Base-by-base conservation (phyloP, 176 grass and related monocot genomes). In the Dendrocalamus sinicus region DNA sequence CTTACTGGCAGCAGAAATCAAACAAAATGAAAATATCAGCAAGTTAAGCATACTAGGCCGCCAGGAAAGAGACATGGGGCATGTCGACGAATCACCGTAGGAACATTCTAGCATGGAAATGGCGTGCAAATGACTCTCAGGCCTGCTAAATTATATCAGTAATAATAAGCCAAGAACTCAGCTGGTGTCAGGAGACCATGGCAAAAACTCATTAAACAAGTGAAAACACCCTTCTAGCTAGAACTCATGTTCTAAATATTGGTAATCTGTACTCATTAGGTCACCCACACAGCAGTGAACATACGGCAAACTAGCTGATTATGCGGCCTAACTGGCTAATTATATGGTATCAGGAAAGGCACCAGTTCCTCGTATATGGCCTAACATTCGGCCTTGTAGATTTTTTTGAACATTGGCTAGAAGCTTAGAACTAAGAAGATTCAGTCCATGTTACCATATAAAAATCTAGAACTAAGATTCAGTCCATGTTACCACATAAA, bases 401-500 rank as follows among this genome's bases (percentile, higher is more conserved):
- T 39, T 12, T 55, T 76, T 58, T 13, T 0, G 17, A 57, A 80
- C 24, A 80, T 7, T 8, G 17, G 44, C 0, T 46, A 73, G 10
- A 61, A 57, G 16, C 17, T 47, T 32, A 11, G 57, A 63, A 83
- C 10, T 58, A 55, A 43, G 26, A 77, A 58, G 64, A n/a, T 60
- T 13, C 30, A 12, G 32, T 24, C 4, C 35, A 37, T 4, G 35
- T 37, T 37, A 37, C 35, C 35, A 37, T 37, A 37, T 4, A 14
- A 40, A 70, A 55, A 81, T 24, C 32, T 52, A 6, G 55, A 73
- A 83, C 10, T 70, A 77, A 58, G 64, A n/a, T 60, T 13, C 30
- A 12, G 32, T 24, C 4, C 35, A 37, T 4, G 35, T 37, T 37
- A 37, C 35, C 35, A 37, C 4, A 37, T 4, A 14, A 40, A 70